Conservation (phyloP, 2,329 filamentous ascomycete genomes). For the Leptographium flavum region DNA sequence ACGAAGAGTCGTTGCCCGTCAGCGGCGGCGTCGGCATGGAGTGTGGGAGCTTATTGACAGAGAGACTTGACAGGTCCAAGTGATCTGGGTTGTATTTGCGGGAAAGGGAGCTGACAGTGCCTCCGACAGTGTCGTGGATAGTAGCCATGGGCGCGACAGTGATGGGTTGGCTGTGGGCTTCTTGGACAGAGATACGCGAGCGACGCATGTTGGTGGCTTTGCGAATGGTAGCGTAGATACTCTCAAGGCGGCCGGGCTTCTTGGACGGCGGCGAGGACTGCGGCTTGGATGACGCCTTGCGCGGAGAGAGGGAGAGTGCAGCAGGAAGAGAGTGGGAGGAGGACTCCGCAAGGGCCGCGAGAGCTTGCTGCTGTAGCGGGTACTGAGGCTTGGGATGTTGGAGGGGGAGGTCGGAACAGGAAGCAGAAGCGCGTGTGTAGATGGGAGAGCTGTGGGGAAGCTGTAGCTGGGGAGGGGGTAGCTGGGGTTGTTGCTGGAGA, state of each 20-base stretch:
- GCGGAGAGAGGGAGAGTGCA: background rate
- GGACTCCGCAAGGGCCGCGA: background rate
- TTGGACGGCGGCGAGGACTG: conserved; percentile 6
- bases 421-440: background rate
- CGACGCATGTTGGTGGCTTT: conserved; percentile 14
- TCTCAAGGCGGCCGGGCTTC: conserved; percentile 16
- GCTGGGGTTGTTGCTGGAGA: background rate
- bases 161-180: conserved; percentile 4
- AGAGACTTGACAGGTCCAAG: background rate
- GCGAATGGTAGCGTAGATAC: conserved; percentile 18
- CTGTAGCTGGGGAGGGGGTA: conserved; percentile 3
- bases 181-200: conserved; percentile 6
- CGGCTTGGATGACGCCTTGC: background rate
- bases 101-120: background rate
- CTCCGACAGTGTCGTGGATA: conserved; percentile 3
- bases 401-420: conserved; percentile 9
- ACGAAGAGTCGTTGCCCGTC: conserved; percentile 3
- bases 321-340: background rate
- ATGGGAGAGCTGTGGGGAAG: conserved; percentile 6
- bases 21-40: conserved; percentile 7
- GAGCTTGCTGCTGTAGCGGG: background rate
- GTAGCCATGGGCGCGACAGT: conserved; percentile 11
- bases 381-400: conserved; percentile 4
- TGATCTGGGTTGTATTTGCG: background rate
- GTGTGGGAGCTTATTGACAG: background rate